Conservation (phyloP, 2,329 filamentous ascomycete genomes). For the Trichoderma citrinoviride region DNA sequence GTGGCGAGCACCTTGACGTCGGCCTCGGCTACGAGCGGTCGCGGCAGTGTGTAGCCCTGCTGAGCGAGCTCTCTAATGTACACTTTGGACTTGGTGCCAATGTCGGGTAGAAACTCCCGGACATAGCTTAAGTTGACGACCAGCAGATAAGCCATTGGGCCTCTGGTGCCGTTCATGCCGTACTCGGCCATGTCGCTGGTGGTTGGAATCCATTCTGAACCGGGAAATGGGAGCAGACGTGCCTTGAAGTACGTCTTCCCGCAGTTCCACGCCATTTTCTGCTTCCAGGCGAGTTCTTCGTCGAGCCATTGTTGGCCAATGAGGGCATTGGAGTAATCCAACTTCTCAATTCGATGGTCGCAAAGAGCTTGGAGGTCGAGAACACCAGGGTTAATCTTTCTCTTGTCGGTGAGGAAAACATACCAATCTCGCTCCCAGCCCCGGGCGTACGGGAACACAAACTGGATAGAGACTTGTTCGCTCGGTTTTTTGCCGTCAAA, state of each 20-base stretch:
- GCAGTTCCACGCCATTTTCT: neutral
- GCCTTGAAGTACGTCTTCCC: neutral
- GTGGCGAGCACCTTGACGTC: neutral
- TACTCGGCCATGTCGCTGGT: neutral
- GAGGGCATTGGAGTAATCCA: neutral
- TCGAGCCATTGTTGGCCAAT: neutral
- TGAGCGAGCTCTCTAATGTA: neutral
- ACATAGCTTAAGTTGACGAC: neutral
- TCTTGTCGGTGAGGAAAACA: neutral
- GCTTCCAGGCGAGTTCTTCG: neutral
- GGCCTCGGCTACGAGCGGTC: neutral
- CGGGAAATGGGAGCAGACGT: neutral
- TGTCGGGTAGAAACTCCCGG: neutral
- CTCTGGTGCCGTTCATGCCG: neutral
- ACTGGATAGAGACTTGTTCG: neutral
- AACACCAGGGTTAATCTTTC: neutral
- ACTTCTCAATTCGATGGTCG: neutral
- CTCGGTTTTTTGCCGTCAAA: neutral
- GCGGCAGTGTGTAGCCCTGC: neutral
- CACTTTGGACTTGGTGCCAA: neutral
- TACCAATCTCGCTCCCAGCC: neutral
- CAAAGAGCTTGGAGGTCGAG: neutral
- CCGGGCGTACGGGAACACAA: neutral
- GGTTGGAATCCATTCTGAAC: neutral
- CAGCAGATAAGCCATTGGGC: conserved; percentile 4